These are phyloP conservation scores for Cyclanthera cordifolia DNA, from an alignment of 306 rosid genomes.

Conservation along the genomic window DNA sequence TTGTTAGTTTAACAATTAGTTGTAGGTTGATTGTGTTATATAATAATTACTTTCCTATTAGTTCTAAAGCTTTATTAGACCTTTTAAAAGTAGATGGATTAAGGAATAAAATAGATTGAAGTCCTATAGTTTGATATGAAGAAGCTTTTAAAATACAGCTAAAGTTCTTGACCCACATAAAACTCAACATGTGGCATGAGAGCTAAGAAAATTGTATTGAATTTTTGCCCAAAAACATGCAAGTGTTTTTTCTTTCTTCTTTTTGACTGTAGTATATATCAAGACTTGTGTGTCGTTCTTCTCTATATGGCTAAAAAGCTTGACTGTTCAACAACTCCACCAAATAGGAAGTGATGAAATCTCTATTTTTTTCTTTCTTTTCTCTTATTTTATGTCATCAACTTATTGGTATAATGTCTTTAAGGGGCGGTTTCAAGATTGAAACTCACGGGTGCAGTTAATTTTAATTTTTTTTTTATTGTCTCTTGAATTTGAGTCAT, in stretches of 20 bases:
- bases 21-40: neutral
- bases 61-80: neutral
- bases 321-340: slow-evolving; percentile 11
- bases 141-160: neutral
- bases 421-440: too few species aligned
- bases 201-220: neutral
- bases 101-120: neutral
- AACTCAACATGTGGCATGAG: neutral
- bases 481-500: too few species aligned
- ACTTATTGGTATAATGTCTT: neutral
- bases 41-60: neutral
- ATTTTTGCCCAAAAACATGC: neutral
- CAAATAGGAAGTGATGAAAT: slow-evolving; percentile 6
- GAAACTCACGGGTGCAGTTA: too few species aligned
- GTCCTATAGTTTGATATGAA: too few species aligned
- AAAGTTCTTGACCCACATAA: neutral
- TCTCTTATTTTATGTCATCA: neutral
- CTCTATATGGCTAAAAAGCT: neutral
- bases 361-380: neutral
- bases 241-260: neutral
- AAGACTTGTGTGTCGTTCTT: slow-evolving; percentile 8
- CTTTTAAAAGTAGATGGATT: neutral
- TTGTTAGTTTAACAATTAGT: neutral
- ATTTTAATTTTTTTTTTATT: too few species aligned
- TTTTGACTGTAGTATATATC: neutral